Evolutionary conservation across 23 red algal species (phyloP).

Genomic region (Agarophyton chilense): DNA sequence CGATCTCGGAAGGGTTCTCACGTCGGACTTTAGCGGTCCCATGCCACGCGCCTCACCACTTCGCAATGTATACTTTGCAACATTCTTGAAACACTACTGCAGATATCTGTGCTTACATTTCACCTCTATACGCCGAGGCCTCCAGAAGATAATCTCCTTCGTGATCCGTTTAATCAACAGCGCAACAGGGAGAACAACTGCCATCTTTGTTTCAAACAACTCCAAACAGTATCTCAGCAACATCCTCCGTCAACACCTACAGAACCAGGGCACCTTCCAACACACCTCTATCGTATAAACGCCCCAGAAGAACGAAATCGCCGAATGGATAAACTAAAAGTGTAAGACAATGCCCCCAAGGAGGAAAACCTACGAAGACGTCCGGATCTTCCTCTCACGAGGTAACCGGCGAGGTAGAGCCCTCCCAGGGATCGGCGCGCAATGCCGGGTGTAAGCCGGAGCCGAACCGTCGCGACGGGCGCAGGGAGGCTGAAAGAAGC

Average conservation of each 20-base stretch:
- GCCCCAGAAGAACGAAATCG: constrained; percentile 28
- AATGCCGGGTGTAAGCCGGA: no score
- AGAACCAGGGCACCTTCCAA: neutral
- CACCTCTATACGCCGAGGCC: neutral
- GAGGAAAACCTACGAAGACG: no score
- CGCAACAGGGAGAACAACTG: neutral
- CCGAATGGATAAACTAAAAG: constrained; percentile 34
- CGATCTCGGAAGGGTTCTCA: neutral
- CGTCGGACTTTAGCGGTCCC: constrained; percentile 19
- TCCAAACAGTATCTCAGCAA: constrained; percentile 9
- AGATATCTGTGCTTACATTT: neutral
- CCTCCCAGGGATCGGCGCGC: no score
- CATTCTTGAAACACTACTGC: constrained; percentile 40
- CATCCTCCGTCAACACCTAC: neutral
- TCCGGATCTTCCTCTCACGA: no score
- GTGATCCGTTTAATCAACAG: neutral
- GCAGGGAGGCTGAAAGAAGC: no score
- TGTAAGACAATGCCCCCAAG: no score
- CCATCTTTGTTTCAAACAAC: neutral
- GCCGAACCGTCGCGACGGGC: no score
- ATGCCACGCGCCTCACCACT: neutral
- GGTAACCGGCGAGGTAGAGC: no score
- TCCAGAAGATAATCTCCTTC: neutral
- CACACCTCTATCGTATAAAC: neutral
- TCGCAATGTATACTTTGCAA: constrained; percentile 15